These are phyloP conservation scores for Cyphellophora europaea DNA, from an alignment of 2,329 filamentous ascomycete species.

Conservation along the genomic window DNA sequence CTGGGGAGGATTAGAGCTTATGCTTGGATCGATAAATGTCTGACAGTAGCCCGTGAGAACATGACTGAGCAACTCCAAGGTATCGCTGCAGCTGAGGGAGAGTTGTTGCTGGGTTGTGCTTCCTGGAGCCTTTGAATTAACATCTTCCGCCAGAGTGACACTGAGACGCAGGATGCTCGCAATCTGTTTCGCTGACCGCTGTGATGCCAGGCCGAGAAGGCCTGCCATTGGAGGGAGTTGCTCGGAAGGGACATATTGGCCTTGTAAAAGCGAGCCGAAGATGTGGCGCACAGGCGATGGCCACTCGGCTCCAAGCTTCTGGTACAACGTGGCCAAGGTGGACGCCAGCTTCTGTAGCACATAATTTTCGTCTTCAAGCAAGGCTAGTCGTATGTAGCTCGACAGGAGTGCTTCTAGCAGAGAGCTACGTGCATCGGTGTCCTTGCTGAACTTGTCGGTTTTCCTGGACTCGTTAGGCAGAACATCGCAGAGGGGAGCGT, in stretches of 20 bases:
- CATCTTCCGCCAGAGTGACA: conserved; percentile 29
- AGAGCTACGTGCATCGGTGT: conserved; percentile 21
- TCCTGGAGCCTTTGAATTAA: conserved; percentile 5
- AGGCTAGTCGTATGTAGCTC: conserved; percentile 32
- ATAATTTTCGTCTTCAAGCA: conserved; percentile 27
- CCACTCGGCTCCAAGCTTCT: conserved; percentile 30
- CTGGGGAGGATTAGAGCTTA: not conserved
- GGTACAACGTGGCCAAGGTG: conserved; percentile 34
- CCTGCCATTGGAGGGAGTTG: conserved; percentile 28
- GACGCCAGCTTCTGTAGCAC: conserved; percentile 38
- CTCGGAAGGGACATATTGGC: conserved; percentile 27
- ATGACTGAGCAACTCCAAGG: not conserved
- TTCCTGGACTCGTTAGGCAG: too few species aligned
- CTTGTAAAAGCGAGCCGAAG: conserved; percentile 27
- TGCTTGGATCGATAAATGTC: not conserved
- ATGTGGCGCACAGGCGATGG: conserved; percentile 19
- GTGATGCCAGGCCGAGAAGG: conserved; percentile 15
- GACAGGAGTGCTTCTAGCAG: conserved; percentile 32
- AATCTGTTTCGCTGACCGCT: conserved; percentile 9
- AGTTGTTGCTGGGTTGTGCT: conserved; percentile 6
- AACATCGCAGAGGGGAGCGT: conserved; percentile 13
- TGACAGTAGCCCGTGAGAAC: not conserved
- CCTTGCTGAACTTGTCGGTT: conserved; percentile 8
- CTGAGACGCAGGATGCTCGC: conserved; percentile 14
- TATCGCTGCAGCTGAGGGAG: conserved; percentile 10